Evolutionary conservation across 2,329 filamentous ascomycete genomes (phyloP), one percentile per base, ranked within the genome.

Genomic region (Ophiognomonia clavigignenti-juglandacearum): DNA sequence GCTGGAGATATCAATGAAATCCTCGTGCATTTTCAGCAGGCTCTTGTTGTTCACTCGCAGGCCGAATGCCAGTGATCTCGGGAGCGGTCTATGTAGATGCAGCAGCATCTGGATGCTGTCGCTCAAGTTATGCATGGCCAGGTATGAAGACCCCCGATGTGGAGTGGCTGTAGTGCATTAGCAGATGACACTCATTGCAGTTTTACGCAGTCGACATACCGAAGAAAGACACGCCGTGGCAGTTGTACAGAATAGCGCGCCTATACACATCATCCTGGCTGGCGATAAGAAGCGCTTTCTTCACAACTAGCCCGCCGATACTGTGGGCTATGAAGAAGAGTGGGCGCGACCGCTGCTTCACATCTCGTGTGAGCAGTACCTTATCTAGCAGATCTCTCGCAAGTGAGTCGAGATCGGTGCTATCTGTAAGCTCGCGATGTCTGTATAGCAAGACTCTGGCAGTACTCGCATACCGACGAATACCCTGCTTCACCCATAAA

Each of bases 301-400:
- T 83, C 6, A 74, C 74, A 1, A 83, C 75, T 22, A 83, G 57
- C 0, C 80, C 80, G 1, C 80, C 80, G 6, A 83, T 68, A 39
- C 79, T 81, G 48, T 84, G 80, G 10, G 72, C 79, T 11, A 83
- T 68, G 56, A 83, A 81, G 50, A 83, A 70, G 3, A 83, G 54
- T 0, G 80, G 80, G 5, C 80, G 70, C 2, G 64, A 62, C 35
- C 61, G 61, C 18, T 59, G 57, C 40, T 62, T 35, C 6, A 50
- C 56, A 23, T 57, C 47, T 19, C 61, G 57, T 43, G 70, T 56
- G 29, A 54, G 60, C 22, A 53, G 53, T 10, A 79, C 51, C 22
- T 75, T 66, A 4, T 70, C 59, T 11, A 80, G 56, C 37, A 80
- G 56, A 36, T 72, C 70, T 18, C 71, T 65, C 1, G 76, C 73